Evolutionary conservation across 306 rosid genomes (phyloP).

Genomic region (Rosa persica): DNA sequence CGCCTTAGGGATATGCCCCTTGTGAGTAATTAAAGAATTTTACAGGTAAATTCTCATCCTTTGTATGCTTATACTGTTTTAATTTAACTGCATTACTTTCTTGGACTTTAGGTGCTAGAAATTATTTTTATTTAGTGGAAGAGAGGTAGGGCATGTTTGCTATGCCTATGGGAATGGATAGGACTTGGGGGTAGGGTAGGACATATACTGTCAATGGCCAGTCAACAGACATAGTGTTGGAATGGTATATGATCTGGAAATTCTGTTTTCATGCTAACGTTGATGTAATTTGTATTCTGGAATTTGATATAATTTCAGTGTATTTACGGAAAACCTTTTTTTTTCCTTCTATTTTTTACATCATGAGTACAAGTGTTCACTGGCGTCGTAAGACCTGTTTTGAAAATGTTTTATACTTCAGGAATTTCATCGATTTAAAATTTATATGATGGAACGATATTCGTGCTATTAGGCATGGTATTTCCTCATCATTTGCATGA

Average conservation of each 20-base stretch:
- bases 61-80: slow-evolving; percentile 10
- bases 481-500: neutral
- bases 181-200: slow-evolving; percentile 1
- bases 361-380: neutral
- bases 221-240: slow-evolving; percentile 63
- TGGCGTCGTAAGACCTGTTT: neutral
- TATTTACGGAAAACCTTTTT: neutral
- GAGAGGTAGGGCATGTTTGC: neutral
- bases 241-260: slow-evolving; percentile 55
- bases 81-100: neutral
- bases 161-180: neutral
- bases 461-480: neutral
- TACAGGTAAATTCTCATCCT: slow-evolving; percentile 58
- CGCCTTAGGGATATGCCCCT: slow-evolving; percentile 50
- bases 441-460: slow-evolving; percentile 3
- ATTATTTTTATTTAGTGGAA: neutral
- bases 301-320: neutral
- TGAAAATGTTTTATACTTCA: neutral
- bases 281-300: neutral
- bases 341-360: neutral
- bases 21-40: slow-evolving; percentile 77
- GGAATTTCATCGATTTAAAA: neutral
- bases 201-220: slow-evolving; percentile 43
- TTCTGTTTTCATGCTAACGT: slow-evolving; percentile 19
- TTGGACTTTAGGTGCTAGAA: neutral